Evolutionary conservation across 1,284 basidiomycete genomes (phyloP), one percentile per base, ranked within the genome.

Genomic region (Moesziomyces antarcticus): DNA sequence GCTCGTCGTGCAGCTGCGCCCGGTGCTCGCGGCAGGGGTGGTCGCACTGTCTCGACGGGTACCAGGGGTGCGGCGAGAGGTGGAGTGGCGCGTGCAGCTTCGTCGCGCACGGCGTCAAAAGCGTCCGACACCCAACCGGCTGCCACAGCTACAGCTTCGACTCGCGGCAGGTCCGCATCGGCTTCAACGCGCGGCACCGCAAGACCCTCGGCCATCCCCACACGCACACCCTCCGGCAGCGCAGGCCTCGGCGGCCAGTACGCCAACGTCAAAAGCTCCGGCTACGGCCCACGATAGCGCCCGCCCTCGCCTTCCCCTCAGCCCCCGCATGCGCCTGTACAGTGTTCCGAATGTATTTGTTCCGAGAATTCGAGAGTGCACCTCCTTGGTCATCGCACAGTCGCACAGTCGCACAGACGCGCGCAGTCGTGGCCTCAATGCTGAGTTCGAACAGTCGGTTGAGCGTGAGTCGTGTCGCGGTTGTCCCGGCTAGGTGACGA

Each of bases 201-300:
- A 16, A 48, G 66, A 22, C 57, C 64, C 9, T 73, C 71, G 0
- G 61, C 30, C 21, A 73, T 73, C 47, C 71, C 71, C 24, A 68
- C 65, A 1, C 53, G 71, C 20, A 18, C 65, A 50, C 42, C 43
- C 40, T 67, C 70, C 14, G 54, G 70, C 44, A 73, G 71, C 58
- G 60, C 71, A n/a, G 70, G 74, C 21, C 55, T 73, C 24, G 67
- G 72, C 14, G 72, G 72, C 20, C 74, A 73, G 20, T 76, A 76
- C 42, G 74, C 74, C 22, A 73, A 73, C 48, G 74, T 76, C 48
- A 73, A 70, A 33, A 76, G 74, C 50, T 76, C 74, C 4, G 74
- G 74, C 7, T 76, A 76, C 37, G 74, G 74, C 14, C 74, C 74
- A 3, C n/a, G n/a, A n/a, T n/a, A n/a, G n/a, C n/a, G n/a, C n/a